A percentile compares a stretch with the other conserved stretches of the same genome.
Conservation (phyloP, 805 yeast genomes). For the Metschnikowia shivogae region DNA sequence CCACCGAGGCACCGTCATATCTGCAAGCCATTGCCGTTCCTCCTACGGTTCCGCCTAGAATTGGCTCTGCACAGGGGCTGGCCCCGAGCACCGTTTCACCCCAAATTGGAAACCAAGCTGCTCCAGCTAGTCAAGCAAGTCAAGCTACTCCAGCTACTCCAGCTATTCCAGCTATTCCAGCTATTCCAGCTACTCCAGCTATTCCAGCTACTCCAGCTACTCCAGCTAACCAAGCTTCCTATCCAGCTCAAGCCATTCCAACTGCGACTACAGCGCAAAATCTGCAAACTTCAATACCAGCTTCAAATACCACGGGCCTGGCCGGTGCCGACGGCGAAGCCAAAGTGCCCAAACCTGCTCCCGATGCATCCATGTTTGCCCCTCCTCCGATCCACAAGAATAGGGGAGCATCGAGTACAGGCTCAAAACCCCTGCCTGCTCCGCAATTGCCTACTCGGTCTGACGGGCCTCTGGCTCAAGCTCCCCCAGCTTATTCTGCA, state of each 20-base stretch:
- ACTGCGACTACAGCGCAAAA: neutral
- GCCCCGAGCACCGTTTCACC: neutral
- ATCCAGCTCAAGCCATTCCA: no score
- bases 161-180: no score
- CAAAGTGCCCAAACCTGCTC: conserved; percentile 18
- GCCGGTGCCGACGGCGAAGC: neutral
- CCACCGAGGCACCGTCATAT: neutral
- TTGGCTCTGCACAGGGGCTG: neutral
- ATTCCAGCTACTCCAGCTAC: no score
- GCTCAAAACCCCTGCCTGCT: neutral
- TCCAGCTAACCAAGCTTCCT: no score
- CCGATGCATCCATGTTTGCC: conserved; percentile 35
- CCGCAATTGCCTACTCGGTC: conserved; percentile 7
- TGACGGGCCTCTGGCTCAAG: neutral
- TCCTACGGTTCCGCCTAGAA: conserved; percentile 1
- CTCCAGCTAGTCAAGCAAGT: no score
- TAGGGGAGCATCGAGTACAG: conserved; percentile 1
- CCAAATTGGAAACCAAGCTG: no score
- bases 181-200: no score
- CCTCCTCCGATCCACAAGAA: conserved; percentile 40
- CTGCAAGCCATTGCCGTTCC: conserved; percentile 1
- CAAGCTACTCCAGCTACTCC: no score
- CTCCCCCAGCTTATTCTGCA: conserved; percentile 6
- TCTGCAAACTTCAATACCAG: neutral
- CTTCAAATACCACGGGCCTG: neutral